Evolutionary conservation across 345 rosid genomes (phyloP).

Genomic region (Citrus medica): DNA sequence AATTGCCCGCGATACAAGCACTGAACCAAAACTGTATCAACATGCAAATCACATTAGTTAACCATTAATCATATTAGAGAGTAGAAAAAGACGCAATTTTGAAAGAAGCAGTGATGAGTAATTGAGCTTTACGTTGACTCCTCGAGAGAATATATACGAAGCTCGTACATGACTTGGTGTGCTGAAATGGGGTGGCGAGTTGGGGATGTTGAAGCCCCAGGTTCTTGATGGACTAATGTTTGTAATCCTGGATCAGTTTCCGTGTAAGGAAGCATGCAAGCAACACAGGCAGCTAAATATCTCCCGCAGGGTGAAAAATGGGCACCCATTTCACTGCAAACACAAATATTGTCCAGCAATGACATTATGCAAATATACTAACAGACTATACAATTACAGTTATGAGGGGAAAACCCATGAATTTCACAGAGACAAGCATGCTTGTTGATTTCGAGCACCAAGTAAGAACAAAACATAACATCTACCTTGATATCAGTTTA

Average conservation of each 20-base stretch:
- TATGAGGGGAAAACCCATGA: not conserved
- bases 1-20: constrained; percentile 85
- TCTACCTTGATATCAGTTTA: not conserved
- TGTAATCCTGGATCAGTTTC: constrained; percentile 85
- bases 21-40: constrained; percentile 69
- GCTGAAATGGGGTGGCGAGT: constrained; percentile 93
- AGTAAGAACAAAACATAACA: not conserved
- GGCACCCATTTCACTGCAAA: constrained; percentile 97
- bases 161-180: constrained; percentile 93
- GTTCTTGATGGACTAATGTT: constrained; percentile 56
- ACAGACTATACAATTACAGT: not conserved
- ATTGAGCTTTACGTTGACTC: constrained; percentile 72
- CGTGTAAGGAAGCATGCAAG: constrained; percentile 76
- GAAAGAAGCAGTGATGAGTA: not conserved
- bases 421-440: not conserved
- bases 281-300: constrained; percentile 96
- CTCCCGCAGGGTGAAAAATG: constrained; percentile 99
- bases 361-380: constrained; percentile 6
- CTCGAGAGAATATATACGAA: constrained; percentile 91
- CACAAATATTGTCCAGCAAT: constrained; percentile 11
- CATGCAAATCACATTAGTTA: constrained; percentile 11
- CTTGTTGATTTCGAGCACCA: not conserved
- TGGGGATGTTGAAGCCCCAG: constrained; percentile 82
- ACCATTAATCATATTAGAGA: constrained; percentile 4
- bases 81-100: not conserved